Percentiles rank a stretch among this genome's conserved stretches.
Evolutionary conservation across 1,139 yeast genomes (phyloP).

Genomic region (Debaryomyces sp.): DNA sequence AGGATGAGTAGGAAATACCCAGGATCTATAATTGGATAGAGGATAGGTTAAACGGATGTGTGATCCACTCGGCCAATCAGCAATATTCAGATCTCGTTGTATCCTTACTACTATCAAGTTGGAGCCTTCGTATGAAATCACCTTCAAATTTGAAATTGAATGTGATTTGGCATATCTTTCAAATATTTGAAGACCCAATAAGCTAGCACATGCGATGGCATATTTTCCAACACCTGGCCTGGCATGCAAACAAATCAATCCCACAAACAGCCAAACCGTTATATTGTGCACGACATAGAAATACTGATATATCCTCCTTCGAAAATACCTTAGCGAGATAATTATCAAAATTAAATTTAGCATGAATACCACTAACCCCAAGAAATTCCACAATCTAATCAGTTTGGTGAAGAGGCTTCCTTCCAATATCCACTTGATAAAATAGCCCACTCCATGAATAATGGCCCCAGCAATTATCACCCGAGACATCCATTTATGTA

Average conservation of each 20-base stretch:
- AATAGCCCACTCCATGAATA: slow-evolving; percentile 62
- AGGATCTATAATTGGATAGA: slow-evolving; percentile 18
- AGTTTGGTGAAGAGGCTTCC: slow-evolving; percentile 39
- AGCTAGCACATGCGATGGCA: slow-evolving; percentile 20
- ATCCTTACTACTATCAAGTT: slow-evolving; percentile 28
- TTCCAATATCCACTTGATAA: slow-evolving; percentile 46
- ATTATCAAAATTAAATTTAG: slow-evolving; percentile 48
- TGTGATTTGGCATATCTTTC: slow-evolving; percentile 20
- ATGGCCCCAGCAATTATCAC: slow-evolving; percentile 53
- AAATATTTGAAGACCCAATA: slow-evolving; percentile 29
- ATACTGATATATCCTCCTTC: slow-evolving; percentile 27
- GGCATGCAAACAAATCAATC: slow-evolving; percentile 41
- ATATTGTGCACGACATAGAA: slow-evolving; percentile 42
- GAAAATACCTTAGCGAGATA: slow-evolving; percentile 50
- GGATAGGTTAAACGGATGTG: slow-evolving; percentile 36
- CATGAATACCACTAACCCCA: slow-evolving; percentile 60
- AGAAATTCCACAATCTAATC: slow-evolving; percentile 50
- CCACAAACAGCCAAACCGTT: slow-evolving; percentile 32
- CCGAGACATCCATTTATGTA: slow-evolving; percentile 86
- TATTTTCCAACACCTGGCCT: slow-evolving; percentile 41
- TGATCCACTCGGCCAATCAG: slow-evolving; percentile 36
- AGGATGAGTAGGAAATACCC: slow-evolving; percentile 44
- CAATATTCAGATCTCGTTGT: slow-evolving; percentile 26
- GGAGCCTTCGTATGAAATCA: slow-evolving; percentile 18
- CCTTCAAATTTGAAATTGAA: slow-evolving; percentile 13